Evolutionary conservation across 768 basidiomycete species (phyloP).

Genomic region (Lyophyllum semitale): DNA sequence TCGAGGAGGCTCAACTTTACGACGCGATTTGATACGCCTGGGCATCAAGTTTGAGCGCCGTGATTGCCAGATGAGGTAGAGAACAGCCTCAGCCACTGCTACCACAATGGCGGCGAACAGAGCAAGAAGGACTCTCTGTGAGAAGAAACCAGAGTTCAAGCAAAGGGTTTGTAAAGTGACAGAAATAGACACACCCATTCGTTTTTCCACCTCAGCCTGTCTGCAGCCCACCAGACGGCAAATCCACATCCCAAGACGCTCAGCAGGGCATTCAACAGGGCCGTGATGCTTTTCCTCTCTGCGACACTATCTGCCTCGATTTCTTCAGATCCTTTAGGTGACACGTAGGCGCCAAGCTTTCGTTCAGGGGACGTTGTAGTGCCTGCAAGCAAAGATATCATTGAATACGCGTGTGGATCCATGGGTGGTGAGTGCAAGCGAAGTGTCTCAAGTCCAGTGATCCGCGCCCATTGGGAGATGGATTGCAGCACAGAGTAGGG

Average conservation of each 20-base stretch:
- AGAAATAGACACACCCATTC: slow-evolving; percentile 66
- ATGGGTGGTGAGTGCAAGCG: slow-evolving; percentile 43
- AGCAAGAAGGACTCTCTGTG: slow-evolving; percentile 62
- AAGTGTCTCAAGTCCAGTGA: slow-evolving; percentile 41
- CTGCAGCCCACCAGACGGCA: slow-evolving; percentile 75
- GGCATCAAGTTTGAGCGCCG: slow-evolving; percentile 30
- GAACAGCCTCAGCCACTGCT: slow-evolving; percentile 65
- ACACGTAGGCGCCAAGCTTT: slow-evolving; percentile 56
- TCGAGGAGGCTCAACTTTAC: slow-evolving; percentile 13
- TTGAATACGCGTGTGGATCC: slow-evolving; percentile 57
- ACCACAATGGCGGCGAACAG: slow-evolving; percentile 64
- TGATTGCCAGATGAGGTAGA: slow-evolving; percentile 77
- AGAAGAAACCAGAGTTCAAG: slow-evolving; percentile 4
- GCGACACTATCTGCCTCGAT: slow-evolving; percentile 44
- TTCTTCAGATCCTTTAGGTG: slow-evolving; percentile 48
- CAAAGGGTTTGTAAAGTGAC: neutral
- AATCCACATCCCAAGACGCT: slow-evolving; percentile 68
- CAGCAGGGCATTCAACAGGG: slow-evolving; percentile 69
- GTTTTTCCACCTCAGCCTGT: slow-evolving; percentile 59
- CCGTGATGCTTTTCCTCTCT: slow-evolving; percentile 69
- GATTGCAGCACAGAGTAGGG: slow-evolving; percentile 60
- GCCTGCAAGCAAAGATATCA: slow-evolving; percentile 78
- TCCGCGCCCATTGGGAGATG: slow-evolving; percentile 70
- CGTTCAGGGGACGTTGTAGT: slow-evolving; percentile 78
- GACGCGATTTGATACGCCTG: slow-evolving; percentile 20